A percentile compares a stretch with the other conserved stretches of the same genome.
Evolutionary conservation across 345 rosid genomes (phyloP).

Genomic region (Eucalyptus paniculata): DNA sequence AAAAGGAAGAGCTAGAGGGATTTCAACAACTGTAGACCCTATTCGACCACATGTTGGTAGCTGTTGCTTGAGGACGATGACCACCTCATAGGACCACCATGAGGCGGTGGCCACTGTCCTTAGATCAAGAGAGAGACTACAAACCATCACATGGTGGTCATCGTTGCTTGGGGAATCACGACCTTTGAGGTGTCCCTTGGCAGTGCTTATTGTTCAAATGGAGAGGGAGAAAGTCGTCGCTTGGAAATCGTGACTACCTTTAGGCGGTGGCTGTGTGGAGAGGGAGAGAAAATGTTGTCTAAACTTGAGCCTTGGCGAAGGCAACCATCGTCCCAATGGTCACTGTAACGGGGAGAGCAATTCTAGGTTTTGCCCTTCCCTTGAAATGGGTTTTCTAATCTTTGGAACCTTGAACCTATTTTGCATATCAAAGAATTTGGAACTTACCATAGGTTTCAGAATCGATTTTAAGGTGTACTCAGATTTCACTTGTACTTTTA

Average conservation of each 20-base stretch:
- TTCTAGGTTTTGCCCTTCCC: too few species aligned
- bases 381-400: too few species aligned
- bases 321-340: neutral
- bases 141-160: neutral
- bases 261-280: neutral
- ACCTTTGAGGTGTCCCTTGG: neutral
- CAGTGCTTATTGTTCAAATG: neutral
- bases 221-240: neutral
- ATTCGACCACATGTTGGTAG: neutral
- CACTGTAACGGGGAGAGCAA: too few species aligned
- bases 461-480: rapidly evolving
- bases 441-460: too few species aligned
- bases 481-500: too few species aligned
- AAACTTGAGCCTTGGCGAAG: neutral
- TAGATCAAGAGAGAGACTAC: neutral
- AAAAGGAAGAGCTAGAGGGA: neutral
- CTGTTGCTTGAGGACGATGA: neutral
- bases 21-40: neutral
- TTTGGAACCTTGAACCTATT: too few species aligned
- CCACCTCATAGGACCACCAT: neutral
- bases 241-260: neutral
- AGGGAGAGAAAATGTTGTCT: neutral
- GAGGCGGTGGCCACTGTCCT: neutral
- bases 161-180: neutral
- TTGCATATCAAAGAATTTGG: too few species aligned